Percentiles rank a stretch among this genome's conserved stretches.
These are phyloP conservation scores for Westerdykella aurantiaca DNA, from an alignment of 2,329 filamentous ascomycete species.

Conservation along the genomic window DNA sequence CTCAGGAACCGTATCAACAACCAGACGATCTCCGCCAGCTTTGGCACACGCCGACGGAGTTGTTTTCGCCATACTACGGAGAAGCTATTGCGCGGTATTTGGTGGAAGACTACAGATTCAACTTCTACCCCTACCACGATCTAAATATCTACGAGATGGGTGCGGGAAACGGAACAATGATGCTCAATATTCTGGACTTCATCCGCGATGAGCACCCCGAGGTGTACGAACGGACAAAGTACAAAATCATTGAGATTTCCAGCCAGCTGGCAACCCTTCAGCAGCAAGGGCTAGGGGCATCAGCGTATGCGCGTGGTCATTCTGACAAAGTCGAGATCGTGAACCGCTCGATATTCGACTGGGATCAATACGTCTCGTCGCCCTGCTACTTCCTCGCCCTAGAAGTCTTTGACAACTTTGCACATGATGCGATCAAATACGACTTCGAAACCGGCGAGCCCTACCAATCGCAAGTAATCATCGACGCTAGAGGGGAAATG, in stretches of 20 bases:
- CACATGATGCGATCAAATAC: constrained; percentile 91
- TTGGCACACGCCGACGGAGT: constrained; percentile 97
- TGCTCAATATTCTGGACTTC: constrained; percentile 97
- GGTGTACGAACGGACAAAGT: constrained; percentile 90
- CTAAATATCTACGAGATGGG: constrained; percentile 99
- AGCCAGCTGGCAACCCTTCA: constrained; percentile 73
- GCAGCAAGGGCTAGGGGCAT: constrained; percentile 60
- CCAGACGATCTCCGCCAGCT: constrained; percentile 77
- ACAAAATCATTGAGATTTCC: constrained; percentile 94
- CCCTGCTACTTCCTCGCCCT: constrained; percentile 97
- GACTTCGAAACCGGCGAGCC: constrained; percentile 73
- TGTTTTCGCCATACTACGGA: constrained; percentile 94
- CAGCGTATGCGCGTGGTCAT: constrained; percentile 68
- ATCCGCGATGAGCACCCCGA: constrained; percentile 84
- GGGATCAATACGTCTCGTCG: constrained; percentile 77
- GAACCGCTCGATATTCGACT: constrained; percentile 92
- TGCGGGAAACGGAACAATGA: constrained; percentile 91
- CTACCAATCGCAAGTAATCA: constrained; percentile 81
- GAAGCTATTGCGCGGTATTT: constrained; percentile 96
- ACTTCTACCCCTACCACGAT: constrained; percentile 91
- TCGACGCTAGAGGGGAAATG: constrained; percentile 81
- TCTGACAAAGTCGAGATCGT: constrained; percentile 84
- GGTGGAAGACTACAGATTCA: constrained; percentile 91
- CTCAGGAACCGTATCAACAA: constrained; percentile 58
- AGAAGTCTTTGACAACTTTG: constrained; percentile 98